Conservation (phyloP, 2,329 filamentous ascomycete species). For the Claviceps monticola region DNA sequence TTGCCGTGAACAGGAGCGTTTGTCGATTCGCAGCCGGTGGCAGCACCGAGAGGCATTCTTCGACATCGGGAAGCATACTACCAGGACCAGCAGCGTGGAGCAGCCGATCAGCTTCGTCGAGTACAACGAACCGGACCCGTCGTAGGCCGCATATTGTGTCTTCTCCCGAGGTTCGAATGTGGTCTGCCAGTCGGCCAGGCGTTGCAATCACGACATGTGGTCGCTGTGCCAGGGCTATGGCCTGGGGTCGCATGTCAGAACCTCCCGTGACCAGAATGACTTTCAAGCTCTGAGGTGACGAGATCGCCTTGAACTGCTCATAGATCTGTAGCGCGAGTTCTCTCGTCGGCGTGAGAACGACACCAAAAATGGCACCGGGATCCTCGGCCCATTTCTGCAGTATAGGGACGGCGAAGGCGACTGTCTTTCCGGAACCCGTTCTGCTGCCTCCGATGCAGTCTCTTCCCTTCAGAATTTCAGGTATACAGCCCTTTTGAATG, state of each 20-base stretch:
- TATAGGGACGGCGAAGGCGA: slow-evolving; percentile 90
- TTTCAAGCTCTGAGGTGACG: slow-evolving; percentile 75
- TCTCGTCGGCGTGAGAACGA: slow-evolving; percentile 79
- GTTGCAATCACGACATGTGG: slow-evolving; percentile 93
- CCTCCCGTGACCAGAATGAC: slow-evolving; percentile 83
- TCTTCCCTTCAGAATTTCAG: slow-evolving; percentile 76
- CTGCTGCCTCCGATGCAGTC: slow-evolving; percentile 92
- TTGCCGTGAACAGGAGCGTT: slow-evolving; percentile 91
- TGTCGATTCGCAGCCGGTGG: slow-evolving; percentile 70
- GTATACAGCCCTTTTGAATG: slow-evolving; percentile 88
- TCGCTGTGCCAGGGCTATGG: slow-evolving; percentile 64
- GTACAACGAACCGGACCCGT: slow-evolving; percentile 71
- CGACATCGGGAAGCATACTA: slow-evolving; percentile 88
- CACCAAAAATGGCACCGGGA: slow-evolving; percentile 77
- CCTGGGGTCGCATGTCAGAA: slow-evolving; percentile 82
- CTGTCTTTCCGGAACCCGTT: slow-evolving; percentile 93
- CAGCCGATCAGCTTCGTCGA: slow-evolving; percentile 90
- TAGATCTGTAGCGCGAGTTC: slow-evolving; percentile 93
- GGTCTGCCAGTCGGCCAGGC: slow-evolving; percentile 82
- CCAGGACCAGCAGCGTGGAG: slow-evolving; percentile 59
- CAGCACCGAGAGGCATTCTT: slow-evolving; percentile 71
- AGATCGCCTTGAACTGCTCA: slow-evolving; percentile 91
- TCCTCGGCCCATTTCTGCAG: slow-evolving; percentile 88
- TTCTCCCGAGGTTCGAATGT: slow-evolving; percentile 79
- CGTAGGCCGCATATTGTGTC: slow-evolving; percentile 76